Evolutionary conservation across 345 rosid genomes (phyloP).

Genomic region (Cardiospermum halicacabum): DNA sequence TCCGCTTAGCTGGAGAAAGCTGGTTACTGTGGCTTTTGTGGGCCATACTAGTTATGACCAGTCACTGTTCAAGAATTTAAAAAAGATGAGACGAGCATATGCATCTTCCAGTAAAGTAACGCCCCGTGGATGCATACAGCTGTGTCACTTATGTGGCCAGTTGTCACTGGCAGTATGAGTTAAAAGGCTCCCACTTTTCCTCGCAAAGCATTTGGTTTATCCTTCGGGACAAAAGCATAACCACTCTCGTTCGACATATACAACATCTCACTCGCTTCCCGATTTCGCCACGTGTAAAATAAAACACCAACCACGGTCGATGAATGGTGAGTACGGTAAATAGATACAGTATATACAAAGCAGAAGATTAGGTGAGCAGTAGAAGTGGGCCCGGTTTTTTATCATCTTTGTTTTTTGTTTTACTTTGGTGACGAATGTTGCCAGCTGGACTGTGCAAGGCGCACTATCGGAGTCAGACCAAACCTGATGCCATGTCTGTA

Average conservation of each 20-base stretch:
- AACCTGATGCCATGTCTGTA: neutral
- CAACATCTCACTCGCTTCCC: neutral
- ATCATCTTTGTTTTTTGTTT: slow-evolving; percentile 11
- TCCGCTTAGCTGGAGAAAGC: slow-evolving; percentile 29
- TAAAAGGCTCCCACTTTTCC: slow-evolving; percentile 19
- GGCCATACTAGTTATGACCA: slow-evolving; percentile 15
- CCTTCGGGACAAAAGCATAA: neutral
- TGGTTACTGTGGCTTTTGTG: slow-evolving; percentile 17
- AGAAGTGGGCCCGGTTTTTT: slow-evolving; percentile 10
- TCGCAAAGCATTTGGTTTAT: slow-evolving; percentile 13
- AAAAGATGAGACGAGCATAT: neutral
- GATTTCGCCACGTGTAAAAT: neutral
- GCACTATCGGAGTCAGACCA: neutral
- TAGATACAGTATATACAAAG: too few species aligned
- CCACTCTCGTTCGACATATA: neutral
- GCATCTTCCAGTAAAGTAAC: neutral
- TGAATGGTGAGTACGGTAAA: neutral
- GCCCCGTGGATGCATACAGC: slow-evolving; percentile 27
- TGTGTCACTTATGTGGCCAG: slow-evolving; percentile 34
- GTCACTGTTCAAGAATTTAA: slow-evolving; percentile 8
- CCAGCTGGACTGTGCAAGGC: slow-evolving; percentile 33
- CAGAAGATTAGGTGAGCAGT: neutral
- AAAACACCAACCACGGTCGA: neutral
- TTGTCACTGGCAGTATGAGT: slow-evolving; percentile 34
- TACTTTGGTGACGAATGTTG: slow-evolving; percentile 11